A percentile compares a stretch with the other conserved stretches of the same genome.
Evolutionary conservation across 1,284 basidiomycete species (phyloP).

Genomic region (Rhizopogon parksii): DNA sequence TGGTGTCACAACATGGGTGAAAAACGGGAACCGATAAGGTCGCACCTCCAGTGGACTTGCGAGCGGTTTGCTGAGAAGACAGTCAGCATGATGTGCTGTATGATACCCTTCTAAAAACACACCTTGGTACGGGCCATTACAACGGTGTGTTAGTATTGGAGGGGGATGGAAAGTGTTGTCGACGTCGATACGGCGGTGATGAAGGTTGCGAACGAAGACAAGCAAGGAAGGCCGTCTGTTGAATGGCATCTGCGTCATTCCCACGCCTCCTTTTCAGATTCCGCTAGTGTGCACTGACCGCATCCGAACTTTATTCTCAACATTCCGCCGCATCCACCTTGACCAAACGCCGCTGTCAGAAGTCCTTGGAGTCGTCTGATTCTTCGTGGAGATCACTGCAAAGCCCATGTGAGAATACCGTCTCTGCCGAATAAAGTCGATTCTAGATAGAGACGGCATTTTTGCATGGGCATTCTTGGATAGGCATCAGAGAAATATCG

Average conservation of each 20-base stretch:
- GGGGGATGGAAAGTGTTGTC: constrained; percentile 24
- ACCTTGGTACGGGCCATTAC: constrained; percentile 75
- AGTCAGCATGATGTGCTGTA: constrained; percentile 9
- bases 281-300: constrained; percentile 30
- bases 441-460: too few relatives aligned
- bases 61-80: constrained; percentile 64
- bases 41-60: constrained; percentile 78
- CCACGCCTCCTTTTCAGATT: constrained; percentile 28
- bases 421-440: too few relatives aligned
- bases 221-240: constrained; percentile 16
- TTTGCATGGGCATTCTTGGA: too few relatives aligned
- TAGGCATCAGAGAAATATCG: too few relatives aligned
- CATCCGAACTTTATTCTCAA: constrained; percentile 4
- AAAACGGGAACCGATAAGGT: constrained; percentile 14
- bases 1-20: constrained; percentile 2
- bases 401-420: too few relatives aligned
- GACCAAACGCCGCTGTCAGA: too few relatives aligned
- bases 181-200: constrained; percentile 9
- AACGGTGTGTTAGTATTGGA: constrained; percentile 18
- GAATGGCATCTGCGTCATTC: constrained; percentile 20
- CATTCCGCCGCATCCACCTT: too few relatives aligned
- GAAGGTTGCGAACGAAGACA: constrained; percentile 25
- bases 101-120: constrained; percentile 17
- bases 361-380: too few relatives aligned
- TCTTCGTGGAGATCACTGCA: too few relatives aligned